Conservation (phyloP, 306 rosid species). For the Fagus crenata region DNA sequence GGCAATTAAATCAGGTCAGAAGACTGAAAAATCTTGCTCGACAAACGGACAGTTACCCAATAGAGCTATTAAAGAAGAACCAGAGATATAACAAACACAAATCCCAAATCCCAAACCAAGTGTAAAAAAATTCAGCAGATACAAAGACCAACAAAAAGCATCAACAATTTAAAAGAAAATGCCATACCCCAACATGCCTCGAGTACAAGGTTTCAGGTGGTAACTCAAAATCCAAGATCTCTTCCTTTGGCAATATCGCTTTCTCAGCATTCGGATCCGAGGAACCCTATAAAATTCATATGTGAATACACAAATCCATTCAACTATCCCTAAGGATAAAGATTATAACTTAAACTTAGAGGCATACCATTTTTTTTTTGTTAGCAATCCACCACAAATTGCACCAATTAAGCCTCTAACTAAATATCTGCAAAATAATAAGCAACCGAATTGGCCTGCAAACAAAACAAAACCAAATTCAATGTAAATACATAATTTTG, state of each 20-base stretch:
- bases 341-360: background rate
- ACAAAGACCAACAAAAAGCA: no score
- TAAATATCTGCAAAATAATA: constrained; percentile 5
- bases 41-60: background rate
- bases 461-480: background rate
- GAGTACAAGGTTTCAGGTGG: constrained; percentile 43
- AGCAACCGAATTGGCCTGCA: background rate
- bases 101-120: background rate
- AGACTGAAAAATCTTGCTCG: background rate
- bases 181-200: constrained; percentile 53
- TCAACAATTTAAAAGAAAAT: background rate
- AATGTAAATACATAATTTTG: background rate
- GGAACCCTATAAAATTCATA: constrained; percentile 35
- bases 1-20: background rate
- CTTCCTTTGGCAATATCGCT: constrained; percentile 55
- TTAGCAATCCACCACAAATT: constrained; percentile 5
- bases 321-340: background rate
- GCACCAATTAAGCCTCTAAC: background rate
- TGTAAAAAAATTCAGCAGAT: background rate
- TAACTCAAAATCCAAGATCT: constrained; percentile 56
- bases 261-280: constrained; percentile 39
- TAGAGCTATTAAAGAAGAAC: background rate
- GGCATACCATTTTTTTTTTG: constrained; percentile 20
- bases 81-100: background rate
- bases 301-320: constrained; percentile 11